A percentile compares a stretch with the other conserved stretches of the same genome.
Evolutionary conservation across 768 basidiomycete species (phyloP).

Genomic region (Scleroderma bovista): DNA sequence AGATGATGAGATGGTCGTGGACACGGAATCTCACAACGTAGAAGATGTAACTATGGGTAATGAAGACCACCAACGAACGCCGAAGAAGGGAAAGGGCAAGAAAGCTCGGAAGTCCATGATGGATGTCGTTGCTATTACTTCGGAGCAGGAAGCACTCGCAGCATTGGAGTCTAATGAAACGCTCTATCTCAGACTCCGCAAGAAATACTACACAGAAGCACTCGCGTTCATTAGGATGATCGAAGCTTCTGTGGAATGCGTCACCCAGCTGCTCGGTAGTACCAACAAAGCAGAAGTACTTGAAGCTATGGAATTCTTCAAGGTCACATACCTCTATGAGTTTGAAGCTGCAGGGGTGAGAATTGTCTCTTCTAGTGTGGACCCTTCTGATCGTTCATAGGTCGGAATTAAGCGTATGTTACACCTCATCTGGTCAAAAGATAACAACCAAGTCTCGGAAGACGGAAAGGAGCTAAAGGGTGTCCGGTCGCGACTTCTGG

Average conservation of each 20-base stretch:
- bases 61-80: slow-evolving; percentile 36
- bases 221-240: slow-evolving; percentile 73
- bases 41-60: slow-evolving; percentile 35
- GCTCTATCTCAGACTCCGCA: slow-evolving; percentile 62
- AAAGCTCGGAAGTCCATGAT: slow-evolving; percentile 65
- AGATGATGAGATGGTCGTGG: slow-evolving; percentile 56
- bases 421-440: slow-evolving; percentile 95
- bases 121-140: slow-evolving; percentile 61
- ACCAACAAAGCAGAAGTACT: slow-evolving; percentile 80
- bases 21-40: slow-evolving; percentile 35
- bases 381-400: slow-evolving; percentile 33
- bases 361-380: not conserved
- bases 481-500: slow-evolving; percentile 78
- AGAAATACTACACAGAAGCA: slow-evolving; percentile 84
- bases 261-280: slow-evolving; percentile 78
- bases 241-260: slow-evolving; percentile 61
- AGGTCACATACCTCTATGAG: slow-evolving; percentile 73
- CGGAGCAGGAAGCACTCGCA: slow-evolving; percentile 68
- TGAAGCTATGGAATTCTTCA: slow-evolving; percentile 88
- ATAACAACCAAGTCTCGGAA: slow-evolving; percentile 76
- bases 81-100: slow-evolving; percentile 42
- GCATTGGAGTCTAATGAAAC: slow-evolving; percentile 63
- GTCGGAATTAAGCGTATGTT: slow-evolving; percentile 92
- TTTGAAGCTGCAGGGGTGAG: slow-evolving; percentile 71
- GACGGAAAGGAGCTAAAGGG: slow-evolving; percentile 81